These are phyloP conservation scores for Pezizomycotina sp. DNA, from an alignment of 2,329 filamentous ascomycete genomes.

Conservation along the genomic window DNA sequence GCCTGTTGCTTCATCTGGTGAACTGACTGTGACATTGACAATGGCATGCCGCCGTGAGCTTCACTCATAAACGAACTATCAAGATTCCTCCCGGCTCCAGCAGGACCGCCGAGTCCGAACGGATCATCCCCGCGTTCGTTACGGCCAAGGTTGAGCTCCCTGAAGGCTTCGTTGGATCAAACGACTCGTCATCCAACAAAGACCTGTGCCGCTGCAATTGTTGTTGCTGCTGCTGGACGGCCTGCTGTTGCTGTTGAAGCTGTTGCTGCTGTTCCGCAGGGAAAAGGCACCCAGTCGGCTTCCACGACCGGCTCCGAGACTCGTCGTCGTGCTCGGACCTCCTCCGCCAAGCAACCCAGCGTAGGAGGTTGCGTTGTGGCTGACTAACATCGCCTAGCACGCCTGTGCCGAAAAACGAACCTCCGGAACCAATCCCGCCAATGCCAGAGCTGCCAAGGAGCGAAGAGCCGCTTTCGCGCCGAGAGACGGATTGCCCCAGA, in stretches of 20 bases:
- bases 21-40: too few species aligned
- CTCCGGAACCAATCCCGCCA: conserved; percentile 38
- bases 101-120: conserved; percentile 26
- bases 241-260: conserved; percentile 44
- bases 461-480: conserved; percentile 44
- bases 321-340: conserved; percentile 38
- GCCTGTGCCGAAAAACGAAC: conserved; percentile 30
- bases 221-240: conserved; percentile 27
- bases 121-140: conserved; percentile 41
- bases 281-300: conserved; percentile 77
- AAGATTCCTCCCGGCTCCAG: conserved; percentile 9
- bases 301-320: conserved; percentile 50
- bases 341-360: conserved; percentile 46
- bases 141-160: conserved; percentile 46
- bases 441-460: conserved; percentile 38
- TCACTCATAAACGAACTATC: conserved; percentile 17
- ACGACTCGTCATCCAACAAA: conserved; percentile 40
- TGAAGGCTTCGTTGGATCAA: conserved; percentile 43
- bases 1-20: conserved; percentile 10
- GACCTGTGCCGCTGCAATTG: conserved; percentile 17
- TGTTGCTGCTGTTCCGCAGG: conserved; percentile 79
- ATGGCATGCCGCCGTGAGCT: too few species aligned
- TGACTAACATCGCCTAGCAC: conserved; percentile 57
- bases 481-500: conserved; percentile 43
- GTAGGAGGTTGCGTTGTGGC: conserved; percentile 59